Evolutionary conservation across 2,329 filamentous ascomycete genomes (phyloP).

Genomic region (Colletotrichum shisoi): DNA sequence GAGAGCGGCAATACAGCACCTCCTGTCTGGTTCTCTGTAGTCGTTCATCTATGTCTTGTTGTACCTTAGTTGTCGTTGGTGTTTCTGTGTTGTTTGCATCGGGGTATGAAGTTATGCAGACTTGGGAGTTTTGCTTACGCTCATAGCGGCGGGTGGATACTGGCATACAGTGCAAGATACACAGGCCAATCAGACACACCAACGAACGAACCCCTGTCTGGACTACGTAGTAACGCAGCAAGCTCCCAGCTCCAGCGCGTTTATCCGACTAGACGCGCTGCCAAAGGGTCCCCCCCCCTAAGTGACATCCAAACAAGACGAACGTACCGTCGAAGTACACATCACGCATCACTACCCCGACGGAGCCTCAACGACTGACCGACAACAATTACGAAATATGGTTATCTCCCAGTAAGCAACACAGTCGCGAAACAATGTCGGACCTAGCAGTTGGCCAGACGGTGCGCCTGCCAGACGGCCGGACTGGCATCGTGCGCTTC

Average conservation of each 20-base stretch:
- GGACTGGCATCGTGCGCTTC: constrained; percentile 80
- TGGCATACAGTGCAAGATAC: constrained; percentile 3
- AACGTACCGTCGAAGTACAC: constrained; percentile 15
- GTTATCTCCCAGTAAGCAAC: constrained; percentile 25
- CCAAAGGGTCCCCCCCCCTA: constrained; percentile 17
- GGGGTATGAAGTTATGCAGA: constrained; percentile 7
- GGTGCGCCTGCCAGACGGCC: constrained; percentile 80
- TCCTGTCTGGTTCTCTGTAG: constrained; percentile 10
- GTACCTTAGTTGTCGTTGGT: not conserved
- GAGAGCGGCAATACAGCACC: constrained; percentile 16
- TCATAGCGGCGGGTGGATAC: constrained; percentile 6
- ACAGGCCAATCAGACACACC: constrained; percentile 28
- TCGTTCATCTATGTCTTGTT: constrained; percentile 21
- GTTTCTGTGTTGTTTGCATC: constrained; percentile 4
- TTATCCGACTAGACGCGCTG: constrained; percentile 37
- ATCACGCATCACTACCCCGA: constrained; percentile 21
- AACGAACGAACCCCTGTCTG: constrained; percentile 15
- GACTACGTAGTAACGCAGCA: constrained; percentile 1
- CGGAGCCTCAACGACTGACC: constrained; percentile 23
- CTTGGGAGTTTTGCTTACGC: not conserved
- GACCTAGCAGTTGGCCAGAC: constrained; percentile 73
- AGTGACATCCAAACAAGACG: constrained; percentile 35
- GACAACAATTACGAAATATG: constrained; percentile 34
- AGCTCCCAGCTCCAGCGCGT: constrained; percentile 31
- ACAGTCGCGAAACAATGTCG: constrained; percentile 55